phyloP scores from a whole-genome alignment of 306 rosid species.

The Sindora glabra region DNA sequence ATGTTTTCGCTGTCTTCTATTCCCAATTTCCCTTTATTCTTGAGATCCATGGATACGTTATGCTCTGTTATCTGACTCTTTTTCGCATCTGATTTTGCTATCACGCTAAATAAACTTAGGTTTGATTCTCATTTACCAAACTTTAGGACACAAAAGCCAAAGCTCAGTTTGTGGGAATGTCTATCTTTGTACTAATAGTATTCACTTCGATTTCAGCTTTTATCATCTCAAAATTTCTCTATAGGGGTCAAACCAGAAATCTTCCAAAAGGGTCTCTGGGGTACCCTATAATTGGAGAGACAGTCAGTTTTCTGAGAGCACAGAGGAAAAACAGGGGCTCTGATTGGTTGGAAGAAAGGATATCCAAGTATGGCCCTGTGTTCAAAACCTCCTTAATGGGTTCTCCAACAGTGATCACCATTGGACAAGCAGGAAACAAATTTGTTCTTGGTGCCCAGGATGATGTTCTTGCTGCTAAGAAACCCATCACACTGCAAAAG shows the following conservation, averaged over 20 bases:
- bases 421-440: slow-evolving; percentile 42
- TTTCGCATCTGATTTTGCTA: background rate
- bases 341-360: slow-evolving; percentile 40
- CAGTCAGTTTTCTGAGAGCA: slow-evolving; percentile 32
- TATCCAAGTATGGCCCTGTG: slow-evolving; percentile 28
- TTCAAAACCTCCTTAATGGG: slow-evolving; percentile 51
- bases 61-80: slow-evolving; percentile 1
- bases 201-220: slow-evolving; percentile 27
- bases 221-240: slow-evolving; percentile 24
- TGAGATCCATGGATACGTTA: background rate
- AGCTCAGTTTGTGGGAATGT: slow-evolving; percentile 13
- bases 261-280: slow-evolving; percentile 51
- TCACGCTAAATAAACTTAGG: background rate
- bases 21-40: background rate
- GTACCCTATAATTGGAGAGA: slow-evolving; percentile 46
- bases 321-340: slow-evolving; percentile 28
- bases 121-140: background rate
- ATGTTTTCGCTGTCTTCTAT: background rate
- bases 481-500: slow-evolving; percentile 30
- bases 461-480: slow-evolving; percentile 32
- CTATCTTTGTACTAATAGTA: slow-evolving; percentile 8
- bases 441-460: slow-evolving; percentile 33
- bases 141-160: background rate
- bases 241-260: slow-evolving; percentile 24
- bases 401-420: slow-evolving; percentile 31